These are phyloP conservation scores for Metarhizium album DNA, from an alignment of 2,329 filamentous ascomycete species.

Conservation along the genomic window DNA sequence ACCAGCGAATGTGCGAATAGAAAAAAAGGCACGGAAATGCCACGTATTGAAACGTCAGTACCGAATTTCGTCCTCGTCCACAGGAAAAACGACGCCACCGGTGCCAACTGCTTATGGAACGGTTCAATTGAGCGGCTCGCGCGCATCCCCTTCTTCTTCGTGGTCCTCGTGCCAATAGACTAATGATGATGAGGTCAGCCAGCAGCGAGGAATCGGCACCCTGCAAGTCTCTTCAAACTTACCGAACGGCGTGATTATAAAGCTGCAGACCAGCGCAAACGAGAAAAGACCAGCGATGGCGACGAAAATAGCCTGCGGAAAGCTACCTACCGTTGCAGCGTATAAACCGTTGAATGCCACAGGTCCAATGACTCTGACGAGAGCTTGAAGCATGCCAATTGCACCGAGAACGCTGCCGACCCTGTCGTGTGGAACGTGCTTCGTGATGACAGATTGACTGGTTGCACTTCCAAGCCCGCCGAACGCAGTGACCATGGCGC, in stretches of 20 bases:
- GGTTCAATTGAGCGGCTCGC: conserved; percentile 11
- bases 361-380: conserved; percentile 69
- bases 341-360: conserved; percentile 81
- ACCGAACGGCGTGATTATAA: conserved; percentile 66
- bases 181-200: conserved; percentile 7
- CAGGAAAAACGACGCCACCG: conserved; percentile 6
- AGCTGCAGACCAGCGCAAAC: conserved; percentile 53
- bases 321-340: conserved; percentile 64
- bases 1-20: too few relatives aligned
- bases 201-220: not conserved
- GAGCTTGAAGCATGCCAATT: conserved; percentile 72
- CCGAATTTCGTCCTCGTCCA: conserved; percentile 19
- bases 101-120: conserved; percentile 7
- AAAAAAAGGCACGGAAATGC: too few relatives aligned
- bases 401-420: conserved; percentile 85
- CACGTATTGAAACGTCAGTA: conserved; percentile 7
- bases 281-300: conserved; percentile 58
- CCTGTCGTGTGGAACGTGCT: conserved; percentile 74
- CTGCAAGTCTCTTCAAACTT: conserved; percentile 27
- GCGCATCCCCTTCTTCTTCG: conserved; percentile 13
- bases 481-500: conserved; percentile 62
- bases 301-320: conserved; percentile 76
- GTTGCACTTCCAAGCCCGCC: conserved; percentile 82
- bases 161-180: conserved; percentile 23
- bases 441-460: conserved; percentile 74